Percentiles rank a stretch among this genome's conserved stretches.
These are phyloP conservation scores for Diospyros kaki DNA, from an alignment of 148 eudicot species.

Conservation along the genomic window DNA sequence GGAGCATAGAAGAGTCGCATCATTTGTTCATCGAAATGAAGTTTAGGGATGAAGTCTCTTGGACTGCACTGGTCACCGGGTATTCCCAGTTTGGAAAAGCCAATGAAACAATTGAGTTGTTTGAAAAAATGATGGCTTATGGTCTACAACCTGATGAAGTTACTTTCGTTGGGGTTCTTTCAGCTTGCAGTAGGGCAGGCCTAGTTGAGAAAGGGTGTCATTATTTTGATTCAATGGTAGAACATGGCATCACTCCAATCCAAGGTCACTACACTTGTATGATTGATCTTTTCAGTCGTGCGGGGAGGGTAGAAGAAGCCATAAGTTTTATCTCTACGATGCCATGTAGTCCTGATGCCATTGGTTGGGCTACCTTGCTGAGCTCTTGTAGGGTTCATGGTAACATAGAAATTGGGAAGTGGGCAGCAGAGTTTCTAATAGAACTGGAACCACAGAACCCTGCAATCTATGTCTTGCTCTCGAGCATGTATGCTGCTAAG, in stretches of 20 bases:
- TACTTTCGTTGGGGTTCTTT: constrained; percentile 74
- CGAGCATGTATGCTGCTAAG: constrained; percentile 70
- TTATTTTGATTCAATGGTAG: constrained; percentile 67
- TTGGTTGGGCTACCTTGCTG: constrained; percentile 85
- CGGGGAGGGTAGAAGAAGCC: constrained; percentile 78
- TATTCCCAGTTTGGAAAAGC: constrained; percentile 92
- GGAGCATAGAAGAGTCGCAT: constrained; percentile 66
- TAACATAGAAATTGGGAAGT: constrained; percentile 72
- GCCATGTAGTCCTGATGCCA: constrained; percentile 79
- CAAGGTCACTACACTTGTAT: constrained; percentile 88
- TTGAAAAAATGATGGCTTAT: constrained; percentile 68
- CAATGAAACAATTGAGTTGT: constrained; percentile 61
- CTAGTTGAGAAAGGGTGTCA: constrained; percentile 71
- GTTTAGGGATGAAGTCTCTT: constrained; percentile 68
- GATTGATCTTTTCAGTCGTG: constrained; percentile 83
- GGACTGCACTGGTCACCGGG: constrained; percentile 77
- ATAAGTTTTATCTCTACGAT: constrained; percentile 60
- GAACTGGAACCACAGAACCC: constrained; percentile 78
- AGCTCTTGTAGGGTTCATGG: constrained; percentile 79
- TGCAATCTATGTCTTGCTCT: constrained; percentile 78
- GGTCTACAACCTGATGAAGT: constrained; percentile 79
- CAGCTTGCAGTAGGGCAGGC: constrained; percentile 96
- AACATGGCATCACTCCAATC: constrained; percentile 56
- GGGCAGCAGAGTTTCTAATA: constrained; percentile 79
- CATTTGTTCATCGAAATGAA: constrained; percentile 66